phyloP scores from a whole-genome alignment of 371 early-diverging fungal genomes.

The Rhizopus sp. region DNA sequence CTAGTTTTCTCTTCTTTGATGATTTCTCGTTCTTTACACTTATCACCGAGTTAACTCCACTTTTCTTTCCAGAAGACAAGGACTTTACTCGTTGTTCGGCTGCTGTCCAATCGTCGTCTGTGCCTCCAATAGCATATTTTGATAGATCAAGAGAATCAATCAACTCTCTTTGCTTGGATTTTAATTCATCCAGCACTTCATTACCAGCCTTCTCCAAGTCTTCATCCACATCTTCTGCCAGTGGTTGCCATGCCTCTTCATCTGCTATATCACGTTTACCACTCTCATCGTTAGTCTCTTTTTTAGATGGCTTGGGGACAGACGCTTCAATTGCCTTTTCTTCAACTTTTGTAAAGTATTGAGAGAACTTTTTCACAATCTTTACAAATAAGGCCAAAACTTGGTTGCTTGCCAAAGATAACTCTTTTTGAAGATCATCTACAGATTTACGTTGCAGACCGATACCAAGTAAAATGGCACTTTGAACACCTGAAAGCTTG shows the following conservation, averaged over 20 bases:
- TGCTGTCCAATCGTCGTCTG: slow-evolving; percentile 69
- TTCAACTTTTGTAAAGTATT: slow-evolving; percentile 64
- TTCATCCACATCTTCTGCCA: slow-evolving; percentile 68
- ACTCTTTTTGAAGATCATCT: slow-evolving; percentile 83
- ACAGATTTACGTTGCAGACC: slow-evolving; percentile 92
- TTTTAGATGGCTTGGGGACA: slow-evolving; percentile 20
- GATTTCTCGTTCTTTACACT: slow-evolving; percentile 76
- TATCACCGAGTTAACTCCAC: slow-evolving; percentile 63
- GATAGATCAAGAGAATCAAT: slow-evolving; percentile 79
- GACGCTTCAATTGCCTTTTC: slow-evolving; percentile 42
- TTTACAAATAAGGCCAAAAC: slow-evolving; percentile 94
- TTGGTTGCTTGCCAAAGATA: slow-evolving; percentile 83
- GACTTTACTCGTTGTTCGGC: slow-evolving; percentile 64
- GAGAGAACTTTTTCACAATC: slow-evolving; percentile 77
- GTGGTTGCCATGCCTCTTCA: slow-evolving; percentile 88
- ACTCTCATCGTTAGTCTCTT: slow-evolving; percentile 22
- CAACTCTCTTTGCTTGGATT: slow-evolving; percentile 81
- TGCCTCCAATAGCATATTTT: slow-evolving; percentile 75
- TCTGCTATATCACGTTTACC: slow-evolving; percentile 66
- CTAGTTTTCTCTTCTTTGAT: slow-evolving; percentile 64
- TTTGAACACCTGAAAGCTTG: slow-evolving; percentile 85
- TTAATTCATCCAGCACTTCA: slow-evolving; percentile 63
- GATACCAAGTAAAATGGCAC: slow-evolving; percentile 81
- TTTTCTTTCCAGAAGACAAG: slow-evolving; percentile 37
- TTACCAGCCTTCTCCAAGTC: slow-evolving; percentile 84